phyloP scores from a whole-genome alignment of 2,329 filamentous ascomycete species.

The Hypoxylon sp. region DNA sequence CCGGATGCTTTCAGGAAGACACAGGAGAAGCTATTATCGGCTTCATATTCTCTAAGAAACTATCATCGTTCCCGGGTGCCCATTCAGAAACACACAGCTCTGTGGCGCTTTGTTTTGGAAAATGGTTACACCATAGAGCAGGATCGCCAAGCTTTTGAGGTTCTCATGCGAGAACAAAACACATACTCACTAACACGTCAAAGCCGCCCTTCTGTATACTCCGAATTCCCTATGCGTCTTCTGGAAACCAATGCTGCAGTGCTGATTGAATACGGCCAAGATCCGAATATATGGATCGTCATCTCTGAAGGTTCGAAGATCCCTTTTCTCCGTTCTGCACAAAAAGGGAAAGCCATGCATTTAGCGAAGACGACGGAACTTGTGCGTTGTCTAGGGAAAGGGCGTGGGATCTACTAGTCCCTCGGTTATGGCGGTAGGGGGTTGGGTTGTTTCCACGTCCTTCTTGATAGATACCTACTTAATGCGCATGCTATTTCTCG shows the following conservation, averaged over 20 bases:
- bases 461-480: neutral
- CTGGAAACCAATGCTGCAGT: neutral
- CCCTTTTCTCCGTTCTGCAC: neutral
- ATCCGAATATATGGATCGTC: neutral
- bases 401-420: neutral
- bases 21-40: slow-evolving; percentile 14
- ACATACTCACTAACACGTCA: too few relatives aligned
- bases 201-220: too few relatives aligned
- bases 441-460: neutral
- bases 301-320: too few relatives aligned
- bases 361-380: neutral
- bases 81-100: neutral
- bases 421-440: neutral
- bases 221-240: too few relatives aligned
- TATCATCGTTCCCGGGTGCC: neutral
- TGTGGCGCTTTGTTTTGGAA: slow-evolving; percentile 11
- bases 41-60: neutral
- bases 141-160: neutral
- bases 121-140: slow-evolving; percentile 19
- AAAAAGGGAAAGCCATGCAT: neutral
- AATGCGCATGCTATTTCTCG: neutral
- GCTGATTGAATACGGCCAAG: neutral
- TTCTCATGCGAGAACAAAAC: neutral
- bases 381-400: neutral
- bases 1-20: slow-evolving; percentile 23